Conservation (phyloP, 1,284 basidiomycete genomes). For the Phellopilus nigrolimitatus region DNA sequence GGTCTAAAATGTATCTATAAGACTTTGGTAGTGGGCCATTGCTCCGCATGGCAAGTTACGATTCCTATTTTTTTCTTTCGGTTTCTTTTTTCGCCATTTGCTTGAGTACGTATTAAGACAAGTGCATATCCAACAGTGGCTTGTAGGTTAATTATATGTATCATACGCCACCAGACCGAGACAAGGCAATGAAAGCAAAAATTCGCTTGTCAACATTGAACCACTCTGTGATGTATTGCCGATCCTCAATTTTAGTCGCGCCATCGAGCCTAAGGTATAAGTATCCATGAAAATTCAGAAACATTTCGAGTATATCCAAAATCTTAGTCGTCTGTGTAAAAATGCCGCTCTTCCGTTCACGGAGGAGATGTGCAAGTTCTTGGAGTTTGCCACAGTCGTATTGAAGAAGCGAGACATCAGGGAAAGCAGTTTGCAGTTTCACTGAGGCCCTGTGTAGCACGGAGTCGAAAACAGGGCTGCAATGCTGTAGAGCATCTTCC, state of each 20-base stretch:
- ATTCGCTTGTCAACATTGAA: constrained; percentile 91
- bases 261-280: constrained; percentile 92
- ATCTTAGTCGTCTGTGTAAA: constrained; percentile 98
- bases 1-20: too few species aligned
- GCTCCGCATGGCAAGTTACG: too few species aligned
- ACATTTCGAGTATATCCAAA: constrained; percentile 91
- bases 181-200: constrained; percentile 93
- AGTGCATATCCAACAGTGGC: too few species aligned
- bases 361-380: constrained; percentile 72
- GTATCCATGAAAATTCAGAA: constrained; percentile 91
- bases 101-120: too few species aligned
- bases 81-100: too few species aligned
- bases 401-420: constrained; percentile 85
- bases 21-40: too few species aligned
- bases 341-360: constrained; percentile 83
- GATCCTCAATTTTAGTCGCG: constrained; percentile 92
- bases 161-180: constrained; percentile 90
- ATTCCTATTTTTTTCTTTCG: too few species aligned
- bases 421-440: constrained; percentile 92
- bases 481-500: constrained; percentile 30
- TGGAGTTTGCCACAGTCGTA: constrained; percentile 98
- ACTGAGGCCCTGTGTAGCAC: constrained; percentile 71
- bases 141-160: too few species aligned
- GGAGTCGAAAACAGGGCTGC: constrained; percentile 50
- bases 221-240: constrained; percentile 94